Conservation (phyloP, 2,329 filamentous ascomycete genomes). For the Emergomyces africanus region DNA sequence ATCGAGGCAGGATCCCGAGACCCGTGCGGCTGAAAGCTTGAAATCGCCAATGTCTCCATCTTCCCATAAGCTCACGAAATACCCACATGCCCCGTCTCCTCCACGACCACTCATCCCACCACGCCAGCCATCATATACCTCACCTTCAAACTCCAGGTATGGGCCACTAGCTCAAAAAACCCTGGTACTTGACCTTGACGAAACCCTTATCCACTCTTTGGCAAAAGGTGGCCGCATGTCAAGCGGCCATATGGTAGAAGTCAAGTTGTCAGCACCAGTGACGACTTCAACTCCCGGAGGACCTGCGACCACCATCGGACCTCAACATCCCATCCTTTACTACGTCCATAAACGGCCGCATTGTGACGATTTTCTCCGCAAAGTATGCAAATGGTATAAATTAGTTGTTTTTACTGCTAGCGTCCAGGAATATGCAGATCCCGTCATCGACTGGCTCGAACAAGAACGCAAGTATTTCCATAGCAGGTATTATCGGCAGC, state of each 20-base stretch:
- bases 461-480: slow-evolving; percentile 94
- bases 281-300: slow-evolving; percentile 38
- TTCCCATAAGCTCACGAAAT: slow-evolving; percentile 60
- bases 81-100: slow-evolving; percentile 78
- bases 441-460: slow-evolving; percentile 97
- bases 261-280: slow-evolving; percentile 50
- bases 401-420: slow-evolving; percentile 93
- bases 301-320: slow-evolving; percentile 50
- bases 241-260: slow-evolving; percentile 97
- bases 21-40: slow-evolving; percentile 61
- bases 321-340: slow-evolving; percentile 92
- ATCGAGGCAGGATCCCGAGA: slow-evolving; percentile 14
- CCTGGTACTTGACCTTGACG: slow-evolving; percentile 86
- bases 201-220: slow-evolving; percentile 96
- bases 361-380: slow-evolving; percentile 91
- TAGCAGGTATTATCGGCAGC: slow-evolving; percentile 85
- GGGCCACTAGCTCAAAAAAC: slow-evolving; percentile 64
- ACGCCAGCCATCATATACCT: slow-evolving; percentile 77
- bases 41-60: slow-evolving; percentile 88
- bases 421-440: slow-evolving; percentile 96
- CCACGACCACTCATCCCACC: slow-evolving; percentile 81
- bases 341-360: slow-evolving; percentile 97
- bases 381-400: slow-evolving; percentile 97
- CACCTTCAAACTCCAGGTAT: slow-evolving; percentile 23
- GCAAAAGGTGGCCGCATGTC: slow-evolving; percentile 93